Evolutionary conservation across 2,329 filamentous ascomycete genomes (phyloP).

Genomic region (Fusarium sp.): DNA sequence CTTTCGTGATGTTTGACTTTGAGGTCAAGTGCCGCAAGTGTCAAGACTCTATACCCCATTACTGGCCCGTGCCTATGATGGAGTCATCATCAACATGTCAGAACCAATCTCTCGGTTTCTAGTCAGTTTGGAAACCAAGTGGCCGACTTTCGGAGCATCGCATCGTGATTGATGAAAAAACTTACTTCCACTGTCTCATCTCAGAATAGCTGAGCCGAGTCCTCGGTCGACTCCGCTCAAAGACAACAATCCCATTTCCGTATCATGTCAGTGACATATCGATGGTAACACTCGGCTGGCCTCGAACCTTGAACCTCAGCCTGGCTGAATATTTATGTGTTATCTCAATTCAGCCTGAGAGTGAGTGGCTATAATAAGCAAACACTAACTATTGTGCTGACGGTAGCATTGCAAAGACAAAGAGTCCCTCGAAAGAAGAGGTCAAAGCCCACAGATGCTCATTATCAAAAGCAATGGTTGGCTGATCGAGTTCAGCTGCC

Average conservation of each 20-base stretch:
- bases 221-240: neutral
- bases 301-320: neutral
- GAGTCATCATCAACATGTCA: slow-evolving; percentile 16
- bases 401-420: slow-evolving; percentile 13
- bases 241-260: slow-evolving; percentile 6
- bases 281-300: neutral
- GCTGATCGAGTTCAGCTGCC: slow-evolving; percentile 11
- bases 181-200: neutral
- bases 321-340: neutral
- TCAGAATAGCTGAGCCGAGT: slow-evolving; percentile 12
- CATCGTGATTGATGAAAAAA: neutral
- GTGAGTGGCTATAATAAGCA: neutral
- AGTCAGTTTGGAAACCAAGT: neutral
- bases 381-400: slow-evolving; percentile 2
- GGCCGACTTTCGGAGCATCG: neutral
- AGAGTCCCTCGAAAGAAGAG: slow-evolving; percentile 4
- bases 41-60: neutral
- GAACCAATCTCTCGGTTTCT: slow-evolving; percentile 25
- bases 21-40: slow-evolving; percentile 9
- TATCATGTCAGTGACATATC: slow-evolving; percentile 32
- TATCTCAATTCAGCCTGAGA: slow-evolving; percentile 16
- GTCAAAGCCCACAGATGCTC: slow-evolving; percentile 23
- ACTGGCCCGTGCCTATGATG: slow-evolving; percentile 22
- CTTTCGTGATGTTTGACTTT: neutral
- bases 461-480: slow-evolving; percentile 10